phyloP scores from a whole-genome alignment of 345 rosid genomes.

The Physaria fendleri region DNA sequence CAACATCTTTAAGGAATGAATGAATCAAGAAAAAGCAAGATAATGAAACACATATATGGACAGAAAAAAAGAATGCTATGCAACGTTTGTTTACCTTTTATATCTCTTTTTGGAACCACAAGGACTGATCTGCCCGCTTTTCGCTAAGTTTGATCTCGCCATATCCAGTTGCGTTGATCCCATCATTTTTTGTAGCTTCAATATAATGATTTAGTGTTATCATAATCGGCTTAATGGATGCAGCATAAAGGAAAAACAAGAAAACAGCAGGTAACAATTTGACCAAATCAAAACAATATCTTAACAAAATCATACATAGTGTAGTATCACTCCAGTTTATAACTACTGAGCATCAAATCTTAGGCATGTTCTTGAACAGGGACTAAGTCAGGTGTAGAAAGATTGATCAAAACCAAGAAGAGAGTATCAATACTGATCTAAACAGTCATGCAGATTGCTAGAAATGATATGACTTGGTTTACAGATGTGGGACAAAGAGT shows the following conservation, averaged over 20 bases:
- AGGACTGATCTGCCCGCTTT: slow-evolving; percentile 92
- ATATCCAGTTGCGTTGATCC: slow-evolving; percentile 78
- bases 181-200: slow-evolving; percentile 84
- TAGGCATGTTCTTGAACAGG: no score
- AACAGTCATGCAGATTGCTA: no score
- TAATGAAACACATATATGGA: background rate
- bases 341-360: background rate
- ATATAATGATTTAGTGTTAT: background rate
- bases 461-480: background rate
- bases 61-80: background rate
- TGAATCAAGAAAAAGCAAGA: no score
- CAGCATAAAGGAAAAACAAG: background rate
- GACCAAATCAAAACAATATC: background rate
- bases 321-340: background rate
- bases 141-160: slow-evolving; percentile 80
- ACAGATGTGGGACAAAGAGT: background rate
- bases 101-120: slow-evolving; percentile 98
- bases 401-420: no score
- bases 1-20: slow-evolving; percentile 29
- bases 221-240: background rate
- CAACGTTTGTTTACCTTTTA: slow-evolving; percentile 49
- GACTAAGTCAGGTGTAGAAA: no score
- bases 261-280: background rate
- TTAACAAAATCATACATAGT: background rate
- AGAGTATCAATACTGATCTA: no score